These are phyloP conservation scores for Phytophthora palmivora DNA, from an alignment of 352 stramenopile species.

Conservation along the genomic window DNA sequence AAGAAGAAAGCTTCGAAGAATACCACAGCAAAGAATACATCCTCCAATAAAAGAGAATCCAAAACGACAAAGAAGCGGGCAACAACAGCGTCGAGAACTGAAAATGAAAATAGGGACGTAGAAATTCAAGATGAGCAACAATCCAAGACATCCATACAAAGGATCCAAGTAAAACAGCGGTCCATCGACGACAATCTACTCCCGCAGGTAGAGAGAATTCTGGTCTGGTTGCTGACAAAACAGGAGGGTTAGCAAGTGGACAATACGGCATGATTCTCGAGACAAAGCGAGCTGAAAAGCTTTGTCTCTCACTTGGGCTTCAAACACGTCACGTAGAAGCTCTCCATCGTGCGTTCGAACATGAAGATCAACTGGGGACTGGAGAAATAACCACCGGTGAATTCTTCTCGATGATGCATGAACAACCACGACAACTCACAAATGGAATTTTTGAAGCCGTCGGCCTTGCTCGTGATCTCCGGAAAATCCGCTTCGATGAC, in stretches of 20 bases:
- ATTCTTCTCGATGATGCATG: constrained; percentile 61
- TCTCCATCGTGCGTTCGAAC: constrained; percentile 46
- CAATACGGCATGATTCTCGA: constrained; percentile 60
- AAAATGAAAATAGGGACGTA: neutral
- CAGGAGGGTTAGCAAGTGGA: constrained; percentile 43
- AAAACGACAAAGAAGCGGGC: constrained; percentile 29
- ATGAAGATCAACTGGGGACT: constrained; percentile 54
- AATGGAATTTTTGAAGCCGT: constrained; percentile 60
- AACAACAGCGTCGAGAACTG: neutral
- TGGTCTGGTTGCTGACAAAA: neutral
- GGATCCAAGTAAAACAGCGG: constrained; percentile 26
- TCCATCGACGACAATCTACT: constrained; percentile 5
- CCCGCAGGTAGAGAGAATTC: neutral
- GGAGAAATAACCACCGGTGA: constrained; percentile 65
- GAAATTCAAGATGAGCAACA: neutral
- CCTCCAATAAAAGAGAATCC: neutral
- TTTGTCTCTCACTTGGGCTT: constrained; percentile 62
- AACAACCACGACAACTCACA: constrained; percentile 67
- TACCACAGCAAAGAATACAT: neutral
- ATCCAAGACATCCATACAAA: neutral
- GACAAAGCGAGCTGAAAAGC: constrained; percentile 49
- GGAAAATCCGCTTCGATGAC: constrained; percentile 61
- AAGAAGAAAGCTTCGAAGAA: constrained; percentile 10
- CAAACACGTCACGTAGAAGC: constrained; percentile 48
- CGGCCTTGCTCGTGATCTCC: constrained; percentile 35